A percentile compares a stretch with the other conserved stretches of the same genome.
Evolutionary conservation across 2,329 filamentous ascomycete species (phyloP).

Genomic region (Ceratocystis harringtonii): DNA sequence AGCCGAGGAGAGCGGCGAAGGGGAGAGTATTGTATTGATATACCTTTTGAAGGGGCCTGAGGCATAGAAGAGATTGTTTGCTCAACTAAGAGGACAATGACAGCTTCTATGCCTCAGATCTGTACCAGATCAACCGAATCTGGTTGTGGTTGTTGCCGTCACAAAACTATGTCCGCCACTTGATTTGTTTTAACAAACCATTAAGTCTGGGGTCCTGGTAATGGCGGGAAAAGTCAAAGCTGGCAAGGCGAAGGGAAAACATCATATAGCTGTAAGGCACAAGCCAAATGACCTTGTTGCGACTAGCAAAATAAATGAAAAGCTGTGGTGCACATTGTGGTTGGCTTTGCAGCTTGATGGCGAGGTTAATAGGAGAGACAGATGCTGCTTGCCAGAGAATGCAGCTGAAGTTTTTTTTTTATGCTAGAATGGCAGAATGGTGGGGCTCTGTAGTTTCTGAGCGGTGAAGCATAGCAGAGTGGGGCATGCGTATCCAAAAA

Average conservation of each 20-base stretch:
- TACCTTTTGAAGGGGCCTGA: constrained; percentile 6
- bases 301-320: background rate
- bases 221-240: background rate
- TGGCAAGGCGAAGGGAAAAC: background rate
- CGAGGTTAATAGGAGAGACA: background rate
- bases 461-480: constrained; percentile 2
- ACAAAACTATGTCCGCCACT: background rate
- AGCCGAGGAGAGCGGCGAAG: background rate
- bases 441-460: constrained; percentile 7
- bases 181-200: background rate
- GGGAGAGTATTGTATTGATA: background rate
- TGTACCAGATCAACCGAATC: background rate
- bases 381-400: background rate
- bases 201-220: background rate
- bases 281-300: background rate
- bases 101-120: background rate
- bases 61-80: background rate
- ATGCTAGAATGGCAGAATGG: constrained; percentile 15
- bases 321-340: background rate
- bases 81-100: constrained; percentile 11
- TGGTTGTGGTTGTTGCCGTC: background rate
- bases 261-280: background rate
- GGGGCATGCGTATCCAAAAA: background rate
- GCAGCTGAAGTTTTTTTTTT: constrained; percentile 13
- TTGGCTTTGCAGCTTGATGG: background rate